These are phyloP conservation scores for Penicillium polonicum DNA, from an alignment of 2,329 filamentous ascomycete genomes.

Conservation along the genomic window DNA sequence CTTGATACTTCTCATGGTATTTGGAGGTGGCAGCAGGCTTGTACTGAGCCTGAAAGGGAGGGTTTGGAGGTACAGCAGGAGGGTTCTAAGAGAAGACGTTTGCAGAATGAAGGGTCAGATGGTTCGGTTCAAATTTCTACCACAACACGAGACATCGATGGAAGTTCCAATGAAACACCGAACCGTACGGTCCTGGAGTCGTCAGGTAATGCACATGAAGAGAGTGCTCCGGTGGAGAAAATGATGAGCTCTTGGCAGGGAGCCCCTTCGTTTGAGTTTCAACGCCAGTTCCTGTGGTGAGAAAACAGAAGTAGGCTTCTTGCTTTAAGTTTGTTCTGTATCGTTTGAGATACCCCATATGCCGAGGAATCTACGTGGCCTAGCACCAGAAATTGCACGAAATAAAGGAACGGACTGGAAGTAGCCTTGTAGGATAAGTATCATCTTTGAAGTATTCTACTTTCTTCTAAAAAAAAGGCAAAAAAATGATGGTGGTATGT, in stretches of 20 bases:
- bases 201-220: neutral
- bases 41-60: neutral
- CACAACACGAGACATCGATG: neutral
- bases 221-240: conserved; percentile 6
- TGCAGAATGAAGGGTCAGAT: neutral
- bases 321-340: neutral
- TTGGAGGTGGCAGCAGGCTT: conserved; percentile 39
- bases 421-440: too few relatives aligned
- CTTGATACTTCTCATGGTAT: conserved; percentile 35
- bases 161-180: neutral
- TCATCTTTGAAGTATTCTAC: too few relatives aligned
- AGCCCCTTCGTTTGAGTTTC: conserved; percentile 31
- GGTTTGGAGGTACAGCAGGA: neutral
- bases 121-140: neutral
- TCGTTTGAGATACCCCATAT: neutral
- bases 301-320: neutral
- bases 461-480: too few relatives aligned
- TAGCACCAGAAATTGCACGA: too few relatives aligned
- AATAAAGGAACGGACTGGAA: too few relatives aligned
- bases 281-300: conserved; percentile 23
- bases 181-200: neutral
- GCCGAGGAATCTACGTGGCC: too few relatives aligned
- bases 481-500: too few relatives aligned
- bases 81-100: neutral
- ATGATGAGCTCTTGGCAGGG: conserved; percentile 29